Base-by-base conservation (phyloP, 371 early-diverging fungal genomes). In the Rhizopus stolonifer region DNA sequence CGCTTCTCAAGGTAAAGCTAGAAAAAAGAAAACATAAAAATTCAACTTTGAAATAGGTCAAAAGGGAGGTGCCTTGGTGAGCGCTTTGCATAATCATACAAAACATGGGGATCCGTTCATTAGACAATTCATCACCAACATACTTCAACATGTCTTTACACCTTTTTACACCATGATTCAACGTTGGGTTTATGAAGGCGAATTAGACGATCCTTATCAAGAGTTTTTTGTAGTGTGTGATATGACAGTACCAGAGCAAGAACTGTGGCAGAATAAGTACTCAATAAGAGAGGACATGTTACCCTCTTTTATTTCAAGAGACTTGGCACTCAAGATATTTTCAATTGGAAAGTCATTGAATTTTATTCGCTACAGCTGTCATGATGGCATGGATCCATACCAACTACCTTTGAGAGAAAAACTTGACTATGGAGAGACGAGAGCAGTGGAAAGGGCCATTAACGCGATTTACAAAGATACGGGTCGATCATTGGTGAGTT, bases 111-210 rank as follows among this genome's bases (percentile, higher is more conserved):
- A 96, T 61, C 93, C 94, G 3, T 83, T 88, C 21, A 85, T 93
- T 32, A 83, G 87, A 53, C 57, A 83, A 19, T 93, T 91, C 64
- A 80, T 92, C 21, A 72, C 82, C 15, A 64, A 81, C 15, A 81
- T 94, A 60, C 70, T 96, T n/a, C 76, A 81, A 49, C 73, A 86
- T 58, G 85, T 92, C 0, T 86, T 94, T 0, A 71, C 67, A 25
- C 96, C 98, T 3, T 95, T 96, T 64, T 94, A 86, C 60, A 81
- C 83, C 45, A 94, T 93, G 83, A 75, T 98, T 15, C 83, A 82
- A 39, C 80, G 85, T 15, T 98, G 98, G 98, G 83, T 98, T 15
- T 91, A 89, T 43, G 92, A 93, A 57, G 98, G 98, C 11, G 95
- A 94, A 67, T 71, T 98, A 29, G 88, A 88, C 19, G 98, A 98